Evolutionary conservation across 2,329 filamentous ascomycete species (phyloP), one percentile per base, ranked within the genome.

Genomic region (Biscogniauxia mediterranea): DNA sequence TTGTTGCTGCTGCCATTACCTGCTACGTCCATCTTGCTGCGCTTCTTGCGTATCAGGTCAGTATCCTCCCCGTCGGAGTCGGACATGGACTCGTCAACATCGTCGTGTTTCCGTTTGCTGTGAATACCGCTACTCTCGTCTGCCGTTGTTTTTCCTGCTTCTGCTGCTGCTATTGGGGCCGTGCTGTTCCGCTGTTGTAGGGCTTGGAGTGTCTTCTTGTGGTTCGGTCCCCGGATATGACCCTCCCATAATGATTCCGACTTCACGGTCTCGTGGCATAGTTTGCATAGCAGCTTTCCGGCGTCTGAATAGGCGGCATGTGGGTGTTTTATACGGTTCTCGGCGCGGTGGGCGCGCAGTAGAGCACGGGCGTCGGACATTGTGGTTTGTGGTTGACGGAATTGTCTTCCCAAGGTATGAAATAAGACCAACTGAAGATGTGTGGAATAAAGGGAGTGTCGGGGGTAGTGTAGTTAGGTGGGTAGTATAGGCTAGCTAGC

Each of bases 291-390:
- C 0, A 92, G 83, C 69, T 86, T 88, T 63, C 89, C 89, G 15
- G 85, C 80, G 64, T 86, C 83, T 5, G 88, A 86, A 77, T 92
- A 92, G 58, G 82, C 79, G 51, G 89, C 88, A 68, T 89, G 81
- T 3, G 89, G 85, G 69, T 92, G 88, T 56, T 87, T 83, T 69
- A 93, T 87, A 66, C 89, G 86, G 60, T 92, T 87, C 64, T 89
- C 85, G 59, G 87, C 86, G 66, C 91, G 87, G 76, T 94, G 90
- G 71, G 88, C 89, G 68, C 91, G 90, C 61, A 96, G 83, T 55
- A 96, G 85, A 42, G 90, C 85, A 69, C 92, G 89, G 25, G 92
- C 89, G 75, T 96, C 91, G 67, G 91, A 83, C 90, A 95, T 94
- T 64, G 61, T 52, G 19, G 25, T 23, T 2, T 23, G 23, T 8